phyloP scores from a whole-genome alignment of 2,329 filamentous ascomycete genomes.

The Penicillium sp. region DNA sequence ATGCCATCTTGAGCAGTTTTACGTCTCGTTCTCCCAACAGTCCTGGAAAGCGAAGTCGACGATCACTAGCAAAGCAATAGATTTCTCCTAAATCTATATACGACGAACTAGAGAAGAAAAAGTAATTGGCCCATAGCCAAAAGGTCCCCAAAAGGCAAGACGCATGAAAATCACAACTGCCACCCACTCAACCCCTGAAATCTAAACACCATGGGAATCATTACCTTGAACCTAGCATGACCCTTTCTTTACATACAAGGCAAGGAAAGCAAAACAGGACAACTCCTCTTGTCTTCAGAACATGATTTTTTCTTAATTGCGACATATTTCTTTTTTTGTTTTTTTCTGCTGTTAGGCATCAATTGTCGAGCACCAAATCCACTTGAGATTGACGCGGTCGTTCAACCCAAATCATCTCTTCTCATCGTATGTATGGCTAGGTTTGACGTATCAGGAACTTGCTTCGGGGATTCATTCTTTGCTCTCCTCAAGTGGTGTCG shows the following conservation, averaged over 20 bases:
- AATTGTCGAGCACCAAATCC: neutral
- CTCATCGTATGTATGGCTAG: neutral
- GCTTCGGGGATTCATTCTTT: constrained; percentile 20
- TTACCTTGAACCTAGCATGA: neutral
- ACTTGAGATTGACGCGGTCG: neutral
- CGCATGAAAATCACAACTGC: neutral
- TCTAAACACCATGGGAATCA: constrained; percentile 8
- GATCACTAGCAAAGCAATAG: constrained; percentile 5
- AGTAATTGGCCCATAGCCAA: neutral
- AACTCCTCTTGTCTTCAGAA: constrained; percentile 1
- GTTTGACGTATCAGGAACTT: neutral
- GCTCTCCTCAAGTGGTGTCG: constrained; percentile 52
- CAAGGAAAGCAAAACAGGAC: constrained; percentile 1
- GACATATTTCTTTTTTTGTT: neutral
- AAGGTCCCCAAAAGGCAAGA: constrained; percentile 2
- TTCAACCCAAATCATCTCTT: neutral
- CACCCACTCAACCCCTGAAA: constrained; percentile 1
- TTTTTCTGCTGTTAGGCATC: neutral
- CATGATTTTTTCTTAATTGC: neutral
- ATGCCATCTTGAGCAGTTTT: neutral
- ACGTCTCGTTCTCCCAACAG: neutral
- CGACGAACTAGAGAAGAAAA: neutral
- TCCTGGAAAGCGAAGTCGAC: neutral
- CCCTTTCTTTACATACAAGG: neutral
- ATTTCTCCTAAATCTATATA: constrained; percentile 14